phyloP scores from a whole-genome alignment of 139 green algal genomes.

The Chlorella sp. region DNA sequence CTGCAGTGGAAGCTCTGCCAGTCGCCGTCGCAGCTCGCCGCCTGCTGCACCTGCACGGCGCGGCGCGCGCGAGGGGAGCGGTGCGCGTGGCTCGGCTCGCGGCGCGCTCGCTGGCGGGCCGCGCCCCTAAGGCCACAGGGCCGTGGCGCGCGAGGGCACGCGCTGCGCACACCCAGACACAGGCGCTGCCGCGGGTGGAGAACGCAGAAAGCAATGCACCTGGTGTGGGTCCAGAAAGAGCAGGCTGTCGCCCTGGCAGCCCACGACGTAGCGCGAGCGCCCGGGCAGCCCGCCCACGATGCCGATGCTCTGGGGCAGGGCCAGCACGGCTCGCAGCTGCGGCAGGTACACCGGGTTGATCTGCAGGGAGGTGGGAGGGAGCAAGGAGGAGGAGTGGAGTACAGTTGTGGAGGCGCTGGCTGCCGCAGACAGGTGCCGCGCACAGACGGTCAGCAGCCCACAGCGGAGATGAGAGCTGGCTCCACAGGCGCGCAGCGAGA shows the following conservation, averaged over 20 bases:
- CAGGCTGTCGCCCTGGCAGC: constrained; percentile 57
- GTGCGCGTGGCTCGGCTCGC: too few species aligned
- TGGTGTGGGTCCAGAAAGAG: constrained; percentile 49
- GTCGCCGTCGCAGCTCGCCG: constrained; percentile 24
- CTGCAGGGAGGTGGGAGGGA: constrained; percentile 43
- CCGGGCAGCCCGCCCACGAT: constrained; percentile 87
- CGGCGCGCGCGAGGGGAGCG: background rate
- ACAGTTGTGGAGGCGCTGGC: background rate
- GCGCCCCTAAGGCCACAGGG: too few species aligned
- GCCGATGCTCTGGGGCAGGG: constrained; percentile 80
- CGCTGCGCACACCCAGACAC: too few species aligned
- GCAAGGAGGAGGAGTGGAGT: background rate
- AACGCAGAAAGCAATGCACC: too few species aligned
- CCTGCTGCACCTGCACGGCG: background rate
- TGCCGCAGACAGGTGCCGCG: background rate
- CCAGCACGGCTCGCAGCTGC: constrained; percentile 77
- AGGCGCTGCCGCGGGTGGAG: too few species aligned
- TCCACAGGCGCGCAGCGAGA: background rate
- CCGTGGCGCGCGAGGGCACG: too few species aligned
- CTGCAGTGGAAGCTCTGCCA: constrained; percentile 39
- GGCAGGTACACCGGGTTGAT: constrained; percentile 76
- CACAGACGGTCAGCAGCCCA: background rate
- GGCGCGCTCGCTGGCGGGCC: too few species aligned
- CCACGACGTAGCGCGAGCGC: constrained; percentile 88
- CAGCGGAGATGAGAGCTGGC: background rate